Evolutionary conservation across 345 rosid genomes (phyloP), one percentile per base, ranked within the genome.

Genomic region (Camelina neglecta): DNA sequence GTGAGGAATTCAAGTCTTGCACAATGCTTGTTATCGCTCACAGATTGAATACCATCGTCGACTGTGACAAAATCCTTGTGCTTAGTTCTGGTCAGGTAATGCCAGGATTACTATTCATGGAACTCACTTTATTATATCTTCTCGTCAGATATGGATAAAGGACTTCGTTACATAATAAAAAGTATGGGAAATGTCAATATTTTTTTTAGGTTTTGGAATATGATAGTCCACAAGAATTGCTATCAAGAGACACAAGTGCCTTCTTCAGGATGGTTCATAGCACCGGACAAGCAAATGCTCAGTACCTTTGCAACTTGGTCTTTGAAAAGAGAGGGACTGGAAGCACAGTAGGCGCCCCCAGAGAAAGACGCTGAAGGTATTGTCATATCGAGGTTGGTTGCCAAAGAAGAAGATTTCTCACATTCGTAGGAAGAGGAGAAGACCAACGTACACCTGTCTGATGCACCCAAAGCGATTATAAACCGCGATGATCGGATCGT

Each of bases 11-110:
- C 74, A 90, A 75, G 72, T 76, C 91, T 36, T 92, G 99, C 79
- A 83, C 96, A 41, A 92, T 95, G 97, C 86, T 92, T 31, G 81
- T 90, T 11, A 95, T 95, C 31, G 99, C 99, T 56, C 97, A 92
- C 76, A 86, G 97, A 63, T 86, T 90, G 61, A 92, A 92, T 75
- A 95, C 97, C 42, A 88, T 89, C 69, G 87, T 95, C 10, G 97
- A 92, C 74, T 85, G 89, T 63, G 93, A 88, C 70, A 80, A 88
- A 65, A 83, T 95, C 75, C 91, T 92, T 54, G 87, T 95, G 70
- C 97, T 95, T 26, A 89, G 88, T 83, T 88, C 90, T 68, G 97
- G 99, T 70, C 82, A 77, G 96, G 97, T 92, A 88, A 70, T 41
- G 76, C 45, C 51, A 29, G 15, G 58, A 9, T 36, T 20, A 15